These are phyloP conservation scores for Teratosphaeria viscida DNA, from an alignment of 2,329 filamentous ascomycete species.

Conservation along the genomic window DNA sequence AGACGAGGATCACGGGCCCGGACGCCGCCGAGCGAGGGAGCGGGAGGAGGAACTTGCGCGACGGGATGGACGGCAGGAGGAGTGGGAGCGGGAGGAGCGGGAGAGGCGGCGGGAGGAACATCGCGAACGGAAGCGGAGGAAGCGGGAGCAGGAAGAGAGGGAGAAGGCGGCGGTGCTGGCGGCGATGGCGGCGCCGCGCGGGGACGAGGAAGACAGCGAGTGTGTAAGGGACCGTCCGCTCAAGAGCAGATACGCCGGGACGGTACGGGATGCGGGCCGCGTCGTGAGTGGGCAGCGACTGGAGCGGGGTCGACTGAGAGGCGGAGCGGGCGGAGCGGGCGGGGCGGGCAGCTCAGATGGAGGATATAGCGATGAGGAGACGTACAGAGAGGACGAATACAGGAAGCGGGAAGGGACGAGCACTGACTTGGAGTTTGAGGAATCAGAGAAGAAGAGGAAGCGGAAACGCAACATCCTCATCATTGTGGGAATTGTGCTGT, in stretches of 20 bases:
- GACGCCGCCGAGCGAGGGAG: constrained; percentile 20
- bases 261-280: constrained; percentile 19
- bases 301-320: constrained; percentile 23
- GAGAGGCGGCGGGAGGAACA: constrained; percentile 25
- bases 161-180: constrained; percentile 22
- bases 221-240: constrained; percentile 13
- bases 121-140: constrained; percentile 23
- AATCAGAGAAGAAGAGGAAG: constrained; percentile 32
- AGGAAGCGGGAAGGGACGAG: constrained; percentile 32
- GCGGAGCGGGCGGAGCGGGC: neutral
- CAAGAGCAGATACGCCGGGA: neutral
- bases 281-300: constrained; percentile 38
- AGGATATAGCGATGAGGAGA: constrained; percentile 30
- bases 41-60: constrained; percentile 15
- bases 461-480: constrained; percentile 45
- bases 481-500: constrained; percentile 28
- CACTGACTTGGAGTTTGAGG: constrained; percentile 28
- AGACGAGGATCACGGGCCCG: neutral
- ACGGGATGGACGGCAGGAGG: constrained; percentile 10
- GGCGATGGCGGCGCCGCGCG: constrained; percentile 23
- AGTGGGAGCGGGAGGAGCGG: constrained; percentile 33
- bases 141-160: constrained; percentile 33
- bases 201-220: constrained; percentile 9
- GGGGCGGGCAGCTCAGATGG: constrained; percentile 16
- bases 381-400: constrained; percentile 27